phyloP scores from a whole-genome alignment of 139 green algal genomes.

The Chlamydomonas schloesseri region DNA sequence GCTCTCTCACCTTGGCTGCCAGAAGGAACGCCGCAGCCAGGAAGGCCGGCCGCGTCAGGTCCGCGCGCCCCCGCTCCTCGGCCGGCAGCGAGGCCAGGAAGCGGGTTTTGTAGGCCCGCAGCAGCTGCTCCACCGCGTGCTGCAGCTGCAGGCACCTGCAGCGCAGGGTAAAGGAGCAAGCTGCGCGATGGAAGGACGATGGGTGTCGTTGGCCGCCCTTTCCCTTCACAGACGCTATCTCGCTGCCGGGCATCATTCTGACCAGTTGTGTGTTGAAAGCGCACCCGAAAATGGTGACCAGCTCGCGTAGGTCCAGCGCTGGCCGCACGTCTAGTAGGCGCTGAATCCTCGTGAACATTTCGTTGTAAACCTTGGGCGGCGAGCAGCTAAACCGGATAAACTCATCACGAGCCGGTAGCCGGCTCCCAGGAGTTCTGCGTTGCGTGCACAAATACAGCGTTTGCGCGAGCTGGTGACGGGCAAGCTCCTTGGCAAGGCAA shows the following conservation, averaged over 20 bases:
- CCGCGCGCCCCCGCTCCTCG: not conserved
- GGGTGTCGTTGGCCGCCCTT: too few species aligned
- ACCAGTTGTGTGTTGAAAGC: too few species aligned
- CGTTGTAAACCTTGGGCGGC: conserved; percentile 16
- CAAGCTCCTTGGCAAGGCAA: too few species aligned
- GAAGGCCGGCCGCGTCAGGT: conserved; percentile 17
- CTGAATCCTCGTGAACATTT: conserved; percentile 34
- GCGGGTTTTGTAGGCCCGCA: not conserved
- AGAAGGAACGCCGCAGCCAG: conserved; percentile 15
- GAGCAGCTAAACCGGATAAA: conserved; percentile 44
- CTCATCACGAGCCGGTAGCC: not conserved
- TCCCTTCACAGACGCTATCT: too few species aligned
- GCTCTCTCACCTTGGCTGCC: not conserved
- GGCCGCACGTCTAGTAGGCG: conserved; percentile 31
- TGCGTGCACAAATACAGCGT: not conserved
- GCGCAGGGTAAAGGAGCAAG: too few species aligned
- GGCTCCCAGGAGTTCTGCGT: conserved; percentile 4
- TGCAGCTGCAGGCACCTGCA: conserved; percentile 20
- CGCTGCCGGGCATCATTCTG: too few species aligned
- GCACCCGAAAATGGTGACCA: conserved; percentile 41
- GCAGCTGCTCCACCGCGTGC: conserved; percentile 13
- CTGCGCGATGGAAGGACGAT: too few species aligned
- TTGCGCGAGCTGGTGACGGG: not conserved
- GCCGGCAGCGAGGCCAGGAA: not conserved
- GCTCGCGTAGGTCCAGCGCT: conserved; percentile 19